Evolutionary conservation across 139 green algal species (phyloP).

Genomic region (Chlorokybus atmophyticus): DNA sequence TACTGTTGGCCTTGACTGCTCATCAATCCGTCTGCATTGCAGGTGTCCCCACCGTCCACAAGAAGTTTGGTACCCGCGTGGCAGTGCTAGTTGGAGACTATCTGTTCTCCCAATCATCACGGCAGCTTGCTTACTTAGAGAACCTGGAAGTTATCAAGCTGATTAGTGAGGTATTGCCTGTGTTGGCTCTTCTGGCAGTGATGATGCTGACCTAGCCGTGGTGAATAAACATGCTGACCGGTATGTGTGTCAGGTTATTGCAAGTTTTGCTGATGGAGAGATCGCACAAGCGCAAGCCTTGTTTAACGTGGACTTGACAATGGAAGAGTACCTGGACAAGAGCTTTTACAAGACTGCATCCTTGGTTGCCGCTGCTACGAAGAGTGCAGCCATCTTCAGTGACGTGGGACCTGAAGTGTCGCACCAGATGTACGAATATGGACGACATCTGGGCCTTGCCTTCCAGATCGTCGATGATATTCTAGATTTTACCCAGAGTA

Average conservation of each 20-base stretch:
- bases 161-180: conserved; percentile 48
- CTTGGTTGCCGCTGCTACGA: conserved; percentile 89
- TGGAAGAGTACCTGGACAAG: conserved; percentile 88
- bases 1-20: not conserved
- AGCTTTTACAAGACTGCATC: conserved; percentile 95
- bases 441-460: conserved; percentile 86
- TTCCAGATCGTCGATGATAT: conserved; percentile 97
- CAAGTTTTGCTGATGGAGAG: conserved; percentile 97
- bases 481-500: conserved; percentile 91
- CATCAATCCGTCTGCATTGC: conserved; percentile 5
- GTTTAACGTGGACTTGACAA: conserved; percentile 77
- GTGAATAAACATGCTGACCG: too few species aligned
- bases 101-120: conserved; percentile 96
- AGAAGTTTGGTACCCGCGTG: conserved; percentile 76
- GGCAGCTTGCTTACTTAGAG: conserved; percentile 91
- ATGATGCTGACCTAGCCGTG: too few species aligned
- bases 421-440: conserved; percentile 85
- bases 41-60: conserved; percentile 89
- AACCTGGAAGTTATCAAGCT: conserved; percentile 99
- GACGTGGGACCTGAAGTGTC: conserved; percentile 53
- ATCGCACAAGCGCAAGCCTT: conserved; percentile 77
- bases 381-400: conserved; percentile 76
- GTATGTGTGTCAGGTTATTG: conserved; percentile 90
- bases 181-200: too few species aligned
- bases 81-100: conserved; percentile 94